phyloP scores from a whole-genome alignment of 83 land plant species.

The Picea mariana region DNA sequence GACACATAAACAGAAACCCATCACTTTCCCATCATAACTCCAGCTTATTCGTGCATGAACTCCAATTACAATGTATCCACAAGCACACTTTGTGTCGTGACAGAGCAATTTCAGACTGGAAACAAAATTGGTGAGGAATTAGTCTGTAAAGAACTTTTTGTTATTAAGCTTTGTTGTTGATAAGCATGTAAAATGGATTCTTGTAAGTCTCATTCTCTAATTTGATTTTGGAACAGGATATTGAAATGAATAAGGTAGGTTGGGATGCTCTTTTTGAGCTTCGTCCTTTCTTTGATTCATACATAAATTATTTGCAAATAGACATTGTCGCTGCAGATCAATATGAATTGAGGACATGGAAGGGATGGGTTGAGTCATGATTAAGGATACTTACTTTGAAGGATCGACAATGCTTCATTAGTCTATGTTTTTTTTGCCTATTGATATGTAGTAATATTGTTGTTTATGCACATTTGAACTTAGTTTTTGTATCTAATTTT shows the following conservation, averaged over 20 bases:
- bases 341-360: conserved; percentile 48
- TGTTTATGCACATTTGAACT: neutral
- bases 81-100: conserved; percentile 90
- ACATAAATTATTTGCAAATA: no score
- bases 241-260: no score
- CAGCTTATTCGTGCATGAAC: conserved; percentile 98
- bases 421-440: neutral
- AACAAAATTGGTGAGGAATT: conserved; percentile 79
- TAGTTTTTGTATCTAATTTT: neutral
- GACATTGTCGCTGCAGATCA: no score
- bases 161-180: no score
- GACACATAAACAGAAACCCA: no score
- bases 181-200: no score
- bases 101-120: conserved; percentile 73
- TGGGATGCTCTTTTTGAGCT: no score
- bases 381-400: conserved; percentile 81
- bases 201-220: no score
- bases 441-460: neutral
- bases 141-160: no score
- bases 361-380: conserved; percentile 98
- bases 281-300: no score
- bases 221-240: no score
- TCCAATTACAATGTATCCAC: conserved; percentile 94
- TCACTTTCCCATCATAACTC: conserved; percentile 30
- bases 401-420: conserved; percentile 31